A percentile compares a stretch with the other conserved stretches of the same genome.
Conservation (phyloP, 2,329 filamentous ascomycete species). For the Aspergillaceae sp. region DNA sequence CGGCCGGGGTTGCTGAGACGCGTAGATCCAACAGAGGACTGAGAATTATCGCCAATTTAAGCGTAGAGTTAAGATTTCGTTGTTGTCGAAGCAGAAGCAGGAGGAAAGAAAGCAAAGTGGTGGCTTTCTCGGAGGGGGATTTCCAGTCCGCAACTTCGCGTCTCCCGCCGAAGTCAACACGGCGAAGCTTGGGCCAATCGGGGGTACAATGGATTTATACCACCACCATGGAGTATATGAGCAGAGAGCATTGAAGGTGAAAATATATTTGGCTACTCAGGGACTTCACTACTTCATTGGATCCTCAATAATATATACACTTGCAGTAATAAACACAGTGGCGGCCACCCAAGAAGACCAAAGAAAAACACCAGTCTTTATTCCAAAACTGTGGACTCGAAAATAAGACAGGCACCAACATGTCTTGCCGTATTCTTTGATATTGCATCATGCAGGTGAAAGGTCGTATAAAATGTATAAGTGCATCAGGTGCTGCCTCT, state of each 20-base stretch:
- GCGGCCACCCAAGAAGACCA: no score
- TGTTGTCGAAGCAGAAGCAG: neutral
- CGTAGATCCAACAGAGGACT: neutral
- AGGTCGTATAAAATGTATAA: no score
- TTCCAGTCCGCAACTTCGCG: constrained; percentile 12
- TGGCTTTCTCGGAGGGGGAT: constrained; percentile 5
- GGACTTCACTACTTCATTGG: no score
- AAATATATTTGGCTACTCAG: no score
- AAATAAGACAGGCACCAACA: no score
- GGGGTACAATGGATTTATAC: neutral
- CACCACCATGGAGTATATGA: neutral
- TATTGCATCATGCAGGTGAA: no score
- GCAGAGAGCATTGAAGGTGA: neutral
- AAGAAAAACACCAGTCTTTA: no score
- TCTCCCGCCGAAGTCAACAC: constrained; percentile 10
- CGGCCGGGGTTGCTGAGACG: constrained; percentile 14
- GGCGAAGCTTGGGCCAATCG: constrained; percentile 30
- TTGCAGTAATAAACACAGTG: no score
- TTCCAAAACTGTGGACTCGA: no score
- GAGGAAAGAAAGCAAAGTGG: neutral
- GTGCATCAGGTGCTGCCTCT: no score
- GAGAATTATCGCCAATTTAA: constrained; percentile 5
- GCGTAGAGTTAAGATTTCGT: constrained; percentile 9
- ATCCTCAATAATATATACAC: no score
- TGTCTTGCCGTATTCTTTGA: no score